Base-by-base conservation (phyloP, 305 asterid genomes). In the Plantago lanceolata region DNA sequence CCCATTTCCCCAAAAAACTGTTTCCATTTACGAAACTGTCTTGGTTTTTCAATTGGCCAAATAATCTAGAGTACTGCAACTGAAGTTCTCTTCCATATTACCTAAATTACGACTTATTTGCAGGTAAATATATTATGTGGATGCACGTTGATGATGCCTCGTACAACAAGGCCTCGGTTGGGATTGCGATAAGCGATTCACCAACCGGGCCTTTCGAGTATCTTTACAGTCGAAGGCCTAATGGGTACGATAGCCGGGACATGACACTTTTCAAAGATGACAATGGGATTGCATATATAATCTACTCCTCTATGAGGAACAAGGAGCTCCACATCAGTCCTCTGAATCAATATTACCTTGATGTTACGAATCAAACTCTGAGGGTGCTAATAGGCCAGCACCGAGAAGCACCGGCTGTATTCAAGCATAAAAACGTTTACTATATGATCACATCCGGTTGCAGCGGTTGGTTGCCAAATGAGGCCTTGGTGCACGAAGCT, bases 381-480 rank as follows among this genome's bases (percentile, higher is more conserved):
- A 74, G 67, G 70, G 84, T 66, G 50, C 67, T 83, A 2, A 70
- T 83, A 5, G 93, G 95, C n/a, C 86, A 81, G 71, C 76, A 76
- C 72, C 45, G 93, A 29, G 93, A 85, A 66, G 81, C 90, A 13
- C 95, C 95, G 0, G 85, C 86, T 2, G 76, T 87, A 77, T 87
- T 87, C 73, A 87, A 84, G 82, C 26, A 78, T 35, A 7, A 54
- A 5, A 81, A 78, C 1, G 66, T 75, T 37, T 87, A 85, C 67
- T 83, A 81, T 60, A 84, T 84, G 92, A 58, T 84, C 68, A 87
- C 93, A 2, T 84, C 95, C 0, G 95, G 95, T 2, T 87, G 93
- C 75, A 84, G 93, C 55, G 93, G 93, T 8, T 87, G 92, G 90
- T 76, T 85, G 19, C 93, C 95, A 2, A 87, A 85, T 21, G 93